A percentile compares a stretch with the other conserved stretches of the same genome.
Evolutionary conservation across 441 rosid species (phyloP).

Genomic region (Manihot esculenta): DNA sequence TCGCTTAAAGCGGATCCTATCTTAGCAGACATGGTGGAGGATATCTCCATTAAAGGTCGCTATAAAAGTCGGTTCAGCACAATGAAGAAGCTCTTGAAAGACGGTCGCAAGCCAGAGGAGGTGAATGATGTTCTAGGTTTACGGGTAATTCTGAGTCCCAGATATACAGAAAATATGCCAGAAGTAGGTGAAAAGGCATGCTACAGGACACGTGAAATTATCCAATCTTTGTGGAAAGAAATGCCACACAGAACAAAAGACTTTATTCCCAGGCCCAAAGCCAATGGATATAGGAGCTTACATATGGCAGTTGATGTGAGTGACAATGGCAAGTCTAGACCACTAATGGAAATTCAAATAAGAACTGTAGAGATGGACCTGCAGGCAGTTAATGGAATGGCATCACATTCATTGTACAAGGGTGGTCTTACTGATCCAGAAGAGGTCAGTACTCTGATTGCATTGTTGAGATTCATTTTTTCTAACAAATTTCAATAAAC

Average conservation of each 20-base stretch:
- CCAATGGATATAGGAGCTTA: conserved; percentile 82
- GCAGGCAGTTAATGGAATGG: conserved; percentile 78
- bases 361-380: conserved; percentile 83
- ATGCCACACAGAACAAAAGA: conserved; percentile 82
- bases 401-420: conserved; percentile 89
- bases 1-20: conserved; percentile 54
- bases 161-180: conserved; percentile 28
- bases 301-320: conserved; percentile 96
- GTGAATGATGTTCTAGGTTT: conserved; percentile 86
- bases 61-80: conserved; percentile 89
- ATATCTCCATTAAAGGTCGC: conserved; percentile 69
- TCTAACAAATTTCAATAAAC: background rate
- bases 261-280: conserved; percentile 78
- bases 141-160: conserved; percentile 71
- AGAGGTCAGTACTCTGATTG: conserved; percentile 50
- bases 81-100: conserved; percentile 91
- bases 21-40: conserved; percentile 58
- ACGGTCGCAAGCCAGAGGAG: conserved; percentile 85
- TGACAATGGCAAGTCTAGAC: conserved; percentile 55
- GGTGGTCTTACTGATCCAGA: conserved; percentile 86
- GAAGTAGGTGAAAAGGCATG: conserved; percentile 66
- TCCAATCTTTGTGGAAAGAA: conserved; percentile 76
- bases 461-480: background rate
- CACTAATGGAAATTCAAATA: conserved; percentile 92
- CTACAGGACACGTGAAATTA: conserved; percentile 64